Base-by-base conservation (phyloP, 441 rosid genomes). In the Bruguiera hainesii region DNA sequence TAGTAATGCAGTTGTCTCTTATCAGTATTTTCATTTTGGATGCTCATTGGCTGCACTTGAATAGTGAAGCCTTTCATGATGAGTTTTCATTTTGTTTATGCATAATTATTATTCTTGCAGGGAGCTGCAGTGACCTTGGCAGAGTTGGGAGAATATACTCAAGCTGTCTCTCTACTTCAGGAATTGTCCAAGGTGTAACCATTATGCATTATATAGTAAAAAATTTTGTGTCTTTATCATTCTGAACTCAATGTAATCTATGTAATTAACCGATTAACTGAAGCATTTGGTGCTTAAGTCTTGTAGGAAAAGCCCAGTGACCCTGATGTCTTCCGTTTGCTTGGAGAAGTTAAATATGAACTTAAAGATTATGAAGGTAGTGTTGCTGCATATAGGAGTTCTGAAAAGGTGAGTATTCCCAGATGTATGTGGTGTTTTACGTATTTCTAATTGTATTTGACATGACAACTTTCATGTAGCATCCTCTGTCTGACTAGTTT, bases 331-430 rank as follows among this genome's bases (percentile, higher is more conserved):
- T 87, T 84, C 56, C 87, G 89, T 74, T 87, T 94, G 90, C 92
- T 91, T 69, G 98, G 96, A 67, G 97, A 94, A 78, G 90, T 89
- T 63, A 94, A 91, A 77, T 89, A 78, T 76, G 89, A 87, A 76
- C 93, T 91, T 60, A 79, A 82, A 79, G 96, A 91, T 81, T 93
- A 85, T 77, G 95, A 85, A 55, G 93, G 98, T 67, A 93, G 98
- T 80, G 84, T 73, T 69, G 85, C 87, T 75, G 96, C 98, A 26
- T 94, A 87, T 80, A 89, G 58, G 78, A 78, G 73, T 56, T 84
- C 98, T 48, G 76, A 75, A 58, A 82, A 52, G 96, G 98, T 93
- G 67, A 70, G 76, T 76, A 16, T 67, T 71, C 55, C 35, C 8
- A 42, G 10, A 60, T 50, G 65, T 65, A 28, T 53, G 13, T 60